Conservation (phyloP, 805 yeast species). For the Ogataea paradorogensis region DNA sequence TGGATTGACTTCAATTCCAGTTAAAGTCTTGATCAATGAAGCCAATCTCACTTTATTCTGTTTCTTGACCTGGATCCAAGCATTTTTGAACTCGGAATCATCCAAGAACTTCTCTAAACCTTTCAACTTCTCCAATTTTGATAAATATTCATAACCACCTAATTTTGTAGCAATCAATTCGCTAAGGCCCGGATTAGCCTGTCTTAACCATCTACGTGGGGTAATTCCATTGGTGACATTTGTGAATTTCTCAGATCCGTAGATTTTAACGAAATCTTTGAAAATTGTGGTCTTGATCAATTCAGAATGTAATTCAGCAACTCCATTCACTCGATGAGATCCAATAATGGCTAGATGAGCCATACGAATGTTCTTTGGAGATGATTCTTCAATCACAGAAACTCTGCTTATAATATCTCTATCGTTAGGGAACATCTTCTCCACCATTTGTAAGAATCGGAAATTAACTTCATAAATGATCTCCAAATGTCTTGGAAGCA, state of each 20-base stretch:
- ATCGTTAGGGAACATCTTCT: slow-evolving; percentile 72
- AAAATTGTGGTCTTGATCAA: slow-evolving; percentile 85
- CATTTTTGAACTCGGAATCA: slow-evolving; percentile 61
- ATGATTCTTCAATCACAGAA: slow-evolving; percentile 80
- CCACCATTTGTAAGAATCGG: slow-evolving; percentile 73
- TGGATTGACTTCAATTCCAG: slow-evolving; percentile 64
- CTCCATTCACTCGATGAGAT: slow-evolving; percentile 92
- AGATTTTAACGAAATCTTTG: slow-evolving; percentile 81
- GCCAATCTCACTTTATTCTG: slow-evolving; percentile 70
- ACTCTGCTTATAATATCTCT: slow-evolving; percentile 63
- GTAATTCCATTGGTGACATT: slow-evolving; percentile 95
- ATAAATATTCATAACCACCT: slow-evolving; percentile 66
- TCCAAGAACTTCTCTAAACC: slow-evolving; percentile 62
- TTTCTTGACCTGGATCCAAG: slow-evolving; percentile 71
- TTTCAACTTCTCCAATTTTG: slow-evolving; percentile 65
- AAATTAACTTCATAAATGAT: slow-evolving; percentile 84
- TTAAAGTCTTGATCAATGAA: slow-evolving; percentile 57
- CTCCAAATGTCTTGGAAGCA: slow-evolving; percentile 89
- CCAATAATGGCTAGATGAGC: slow-evolving; percentile 89
- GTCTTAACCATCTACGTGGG: slow-evolving; percentile 94
- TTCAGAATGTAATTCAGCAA: slow-evolving; percentile 92
- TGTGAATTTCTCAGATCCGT: slow-evolving; percentile 79
- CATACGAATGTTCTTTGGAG: slow-evolving; percentile 85
- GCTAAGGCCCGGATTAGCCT: slow-evolving; percentile 83
- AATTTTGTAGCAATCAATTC: slow-evolving; percentile 69